Evolutionary conservation across 495 filamentous ascomycete species (phyloP).

Genomic region (Cercophora samala): DNA sequence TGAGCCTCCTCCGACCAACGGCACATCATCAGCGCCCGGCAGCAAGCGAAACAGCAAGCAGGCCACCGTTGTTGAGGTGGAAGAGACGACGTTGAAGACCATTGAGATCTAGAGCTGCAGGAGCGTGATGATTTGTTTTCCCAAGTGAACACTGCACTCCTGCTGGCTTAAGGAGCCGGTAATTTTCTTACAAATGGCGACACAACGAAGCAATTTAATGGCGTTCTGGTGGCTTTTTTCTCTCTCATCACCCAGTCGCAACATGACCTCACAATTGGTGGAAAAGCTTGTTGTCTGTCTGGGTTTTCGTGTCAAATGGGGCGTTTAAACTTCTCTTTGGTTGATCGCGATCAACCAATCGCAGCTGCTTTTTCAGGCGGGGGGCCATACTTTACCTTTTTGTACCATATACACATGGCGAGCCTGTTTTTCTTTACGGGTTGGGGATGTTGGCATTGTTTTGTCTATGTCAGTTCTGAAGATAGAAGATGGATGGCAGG

Average conservation of each 20-base stretch:
- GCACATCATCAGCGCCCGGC: constrained; percentile 20
- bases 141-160: not conserved
- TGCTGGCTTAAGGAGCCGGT: not conserved
- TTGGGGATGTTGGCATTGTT: not conserved
- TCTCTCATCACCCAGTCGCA: not conserved
- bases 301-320: not conserved
- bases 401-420: not conserved
- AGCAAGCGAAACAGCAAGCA: constrained; percentile 33
- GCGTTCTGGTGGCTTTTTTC: not conserved
- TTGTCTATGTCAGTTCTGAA: not conserved
- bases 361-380: not conserved
- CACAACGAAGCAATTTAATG: not conserved
- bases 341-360: not conserved
- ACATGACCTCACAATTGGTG: not conserved
- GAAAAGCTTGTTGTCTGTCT: not conserved
- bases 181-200: not conserved
- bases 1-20: constrained; percentile 18
- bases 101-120: constrained; percentile 49
- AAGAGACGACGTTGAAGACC: constrained; percentile 52
- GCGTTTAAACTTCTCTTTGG: not conserved
- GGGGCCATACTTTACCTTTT: not conserved
- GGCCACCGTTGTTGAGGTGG: constrained; percentile 30
- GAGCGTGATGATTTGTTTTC: not conserved
- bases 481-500: not conserved
- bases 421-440: not conserved